Base-by-base conservation (phyloP, 345 rosid species). In the Erucastrum elatum region DNA sequence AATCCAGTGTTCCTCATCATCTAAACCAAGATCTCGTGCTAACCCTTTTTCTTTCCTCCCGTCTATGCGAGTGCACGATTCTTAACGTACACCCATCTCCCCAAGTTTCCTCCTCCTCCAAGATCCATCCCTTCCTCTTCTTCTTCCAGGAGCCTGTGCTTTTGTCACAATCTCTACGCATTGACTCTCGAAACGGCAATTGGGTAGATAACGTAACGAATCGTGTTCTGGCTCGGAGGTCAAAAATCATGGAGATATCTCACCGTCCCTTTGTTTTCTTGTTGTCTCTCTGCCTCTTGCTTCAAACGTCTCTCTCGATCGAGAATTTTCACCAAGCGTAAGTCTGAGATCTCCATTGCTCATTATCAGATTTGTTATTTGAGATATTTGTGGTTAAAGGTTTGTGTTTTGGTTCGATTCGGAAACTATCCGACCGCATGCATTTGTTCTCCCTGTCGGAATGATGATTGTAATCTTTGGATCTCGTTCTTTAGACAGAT, bases 311-410 rank as follows among this genome's bases (percentile, higher is more conserved):
- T 66, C 70, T 85, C 76, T 75, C 93, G 33, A 83, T 88, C 65
- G 92, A 88, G 51, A 75, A 82, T 72, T 83, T 89, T 78, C 91
- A 83, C 80, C 96, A 86, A 68, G 89, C 99, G 98, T 93, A 86
- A 89, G 97, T 89, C 44, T 68, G n/a, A 15, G 70, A 31, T 51
- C 4, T 72, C 10, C 13, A 64, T 69, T 35, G 76, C 39, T 56
- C 79, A 53, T 21, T 21, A 21, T 26, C 56, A 56, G 77, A 64
- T 78, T 79, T 68, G 68, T 7, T 7, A 58, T 33, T 25, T 15
- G 25, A 16, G 4, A 69, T 21, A 55, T 75, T 6, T 64, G 56
- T 1, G 16, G 41, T 7, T 21, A 21, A 0, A 79, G 73, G 74
- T 68, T 35, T 60, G 26, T 1, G 15, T 15, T 39, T 44, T 44